Evolutionary conservation across 129 eudicot species (phyloP), one percentile per base, ranked within the genome.

Genomic region (Dittrichia graveolens): DNA sequence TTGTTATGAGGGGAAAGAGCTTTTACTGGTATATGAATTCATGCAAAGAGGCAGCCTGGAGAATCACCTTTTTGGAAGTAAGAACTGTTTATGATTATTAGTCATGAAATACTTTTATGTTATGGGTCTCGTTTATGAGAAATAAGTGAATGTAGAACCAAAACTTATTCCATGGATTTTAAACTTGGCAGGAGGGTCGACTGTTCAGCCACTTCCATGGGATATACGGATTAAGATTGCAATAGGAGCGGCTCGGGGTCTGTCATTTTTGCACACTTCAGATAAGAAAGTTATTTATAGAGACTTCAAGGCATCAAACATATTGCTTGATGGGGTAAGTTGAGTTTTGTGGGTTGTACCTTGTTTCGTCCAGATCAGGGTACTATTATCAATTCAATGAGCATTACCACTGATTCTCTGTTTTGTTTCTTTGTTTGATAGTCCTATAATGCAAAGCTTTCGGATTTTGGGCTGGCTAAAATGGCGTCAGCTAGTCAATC

Each of bases 1-100:
- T 77, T 93, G 96, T 61, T 83, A 85, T 77, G 98, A 93, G 55
- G 91, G 87, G 11, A 75, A 58, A 54, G 96, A 93, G 82, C 86
- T 93, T 76, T 80, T 93, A 0, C 95, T 93, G 80, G 95, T 93
- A 37, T 93, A 93, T 52, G 98, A 93, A 69, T 93, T 87, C 74
- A 93, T 93, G 98, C 96, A 85, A 61, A 88, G 80, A 61, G 98
- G 98, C 72, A 93, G 98, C 87, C 76, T 93, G 76, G 96, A 93
- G 73, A 87, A 87, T 79, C 98, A 93, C 64, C 87, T 93, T 10
- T 93, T 93, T 50, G 95, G 98, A 81, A 94, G 98, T 94, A 89
- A 82, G 96, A 50, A 53, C 50, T 8, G 7, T 24, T 59, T 16
- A 37, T 38, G 38, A 38, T 69, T 1, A 39, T 31, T 59, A 35